A percentile compares a stretch with the other conserved stretches of the same genome.
Conservation (phyloP, 768 basidiomycete genomes). For the Boletus insuetus region DNA sequence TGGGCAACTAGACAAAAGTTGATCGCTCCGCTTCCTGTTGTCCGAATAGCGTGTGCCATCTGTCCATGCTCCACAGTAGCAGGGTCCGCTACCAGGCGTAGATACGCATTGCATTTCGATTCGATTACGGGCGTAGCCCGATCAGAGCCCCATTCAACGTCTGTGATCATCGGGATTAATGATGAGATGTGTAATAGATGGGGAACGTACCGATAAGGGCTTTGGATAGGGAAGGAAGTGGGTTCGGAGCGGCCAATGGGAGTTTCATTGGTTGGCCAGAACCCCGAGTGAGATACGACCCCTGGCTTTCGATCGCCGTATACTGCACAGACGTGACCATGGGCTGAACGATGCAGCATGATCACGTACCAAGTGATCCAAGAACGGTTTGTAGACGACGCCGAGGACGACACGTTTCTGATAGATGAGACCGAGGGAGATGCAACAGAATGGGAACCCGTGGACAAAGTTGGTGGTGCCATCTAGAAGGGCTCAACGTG, state of each 20-base stretch:
- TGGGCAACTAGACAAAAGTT: slow-evolving; percentile 87
- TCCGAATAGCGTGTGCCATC: slow-evolving; percentile 83
- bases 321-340: slow-evolving; percentile 44
- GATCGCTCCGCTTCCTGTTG: slow-evolving; percentile 79
- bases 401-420: slow-evolving; percentile 82
- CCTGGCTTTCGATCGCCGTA: slow-evolving; percentile 72
- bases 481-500: slow-evolving; percentile 41
- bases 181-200: neutral
- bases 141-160: slow-evolving; percentile 88
- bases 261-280: slow-evolving; percentile 47
- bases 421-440: slow-evolving; percentile 92
- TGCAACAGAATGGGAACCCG: slow-evolving; percentile 83
- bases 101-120: slow-evolving; percentile 66
- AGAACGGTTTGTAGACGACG: slow-evolving; percentile 91
- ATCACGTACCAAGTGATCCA: slow-evolving; percentile 62
- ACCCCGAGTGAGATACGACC: slow-evolving; percentile 66
- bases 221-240: slow-evolving; percentile 66
- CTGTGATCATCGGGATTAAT: slow-evolving; percentile 31
- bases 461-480: slow-evolving; percentile 92
- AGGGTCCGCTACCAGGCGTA: slow-evolving; percentile 71
- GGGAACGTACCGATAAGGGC: slow-evolving; percentile 57
- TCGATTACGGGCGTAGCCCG: slow-evolving; percentile 53
- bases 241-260: slow-evolving; percentile 62
- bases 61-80: slow-evolving; percentile 54
- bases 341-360: neutral